Percentiles rank a stretch among this genome's conserved stretches.
These are phyloP conservation scores for Ogataea minuta DNA, from an alignment of 805 yeast genomes.

Conservation along the genomic window DNA sequence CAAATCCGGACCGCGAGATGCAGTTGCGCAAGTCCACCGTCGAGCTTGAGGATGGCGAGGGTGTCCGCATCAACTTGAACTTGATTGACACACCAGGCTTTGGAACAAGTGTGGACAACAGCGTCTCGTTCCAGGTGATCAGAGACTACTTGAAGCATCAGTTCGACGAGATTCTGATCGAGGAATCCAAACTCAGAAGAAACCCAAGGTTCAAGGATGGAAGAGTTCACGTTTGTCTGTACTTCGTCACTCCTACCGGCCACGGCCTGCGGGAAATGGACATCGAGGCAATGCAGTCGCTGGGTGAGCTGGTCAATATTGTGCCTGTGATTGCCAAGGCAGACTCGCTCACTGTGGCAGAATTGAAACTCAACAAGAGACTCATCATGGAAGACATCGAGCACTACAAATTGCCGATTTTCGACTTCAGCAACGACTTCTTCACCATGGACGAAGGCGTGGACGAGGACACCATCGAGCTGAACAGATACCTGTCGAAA, in stretches of 20 bases:
- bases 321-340: slow-evolving; percentile 82
- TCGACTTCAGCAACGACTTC: slow-evolving; percentile 69
- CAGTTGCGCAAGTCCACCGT: slow-evolving; percentile 74
- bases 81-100: slow-evolving; percentile 84
- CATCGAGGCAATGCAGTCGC: slow-evolving; percentile 62
- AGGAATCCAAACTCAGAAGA: slow-evolving; percentile 78
- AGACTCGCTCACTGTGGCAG: slow-evolving; percentile 71
- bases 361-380: slow-evolving; percentile 68
- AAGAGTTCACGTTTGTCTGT: slow-evolving; percentile 74
- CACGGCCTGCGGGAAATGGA: slow-evolving; percentile 73
- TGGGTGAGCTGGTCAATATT: slow-evolving; percentile 73
- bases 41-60: slow-evolving; percentile 84
- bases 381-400: slow-evolving; percentile 76
- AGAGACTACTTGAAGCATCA: slow-evolving; percentile 81
- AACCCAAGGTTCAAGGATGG: slow-evolving; percentile 85
- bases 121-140: slow-evolving; percentile 61
- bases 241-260: slow-evolving; percentile 68
- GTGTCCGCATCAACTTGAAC: slow-evolving; percentile 73
- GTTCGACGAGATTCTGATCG: slow-evolving; percentile 77
- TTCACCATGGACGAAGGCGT: slow-evolving; percentile 29
- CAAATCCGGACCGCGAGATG: slow-evolving; percentile 47
- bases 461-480: slow-evolving; percentile 32
- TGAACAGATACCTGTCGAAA: slow-evolving; percentile 41
- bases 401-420: slow-evolving; percentile 67
- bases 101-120: slow-evolving; percentile 71